phyloP scores from a whole-genome alignment of 345 rosid species.

The Rhodamnia argentea region DNA sequence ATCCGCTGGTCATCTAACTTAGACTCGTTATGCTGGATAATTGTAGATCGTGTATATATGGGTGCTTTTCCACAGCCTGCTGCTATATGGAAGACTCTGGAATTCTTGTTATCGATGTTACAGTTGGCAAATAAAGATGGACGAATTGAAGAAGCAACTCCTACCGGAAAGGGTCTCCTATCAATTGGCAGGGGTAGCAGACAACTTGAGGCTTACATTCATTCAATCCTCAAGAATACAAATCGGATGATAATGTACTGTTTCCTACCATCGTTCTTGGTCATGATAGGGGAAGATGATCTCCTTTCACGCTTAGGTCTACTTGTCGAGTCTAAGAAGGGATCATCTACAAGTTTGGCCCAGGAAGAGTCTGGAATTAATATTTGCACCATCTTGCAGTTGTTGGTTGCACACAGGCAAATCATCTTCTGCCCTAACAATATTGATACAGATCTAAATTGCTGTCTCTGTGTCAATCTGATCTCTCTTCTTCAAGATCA shows the following conservation, averaged over 20 bases:
- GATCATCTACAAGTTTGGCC: slow-evolving; percentile 29
- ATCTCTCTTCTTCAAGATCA: slow-evolving; percentile 73
- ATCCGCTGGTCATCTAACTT: slow-evolving; percentile 86
- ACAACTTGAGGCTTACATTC: slow-evolving; percentile 85
- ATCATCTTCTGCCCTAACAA: slow-evolving; percentile 95
- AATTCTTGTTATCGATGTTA: slow-evolving; percentile 91
- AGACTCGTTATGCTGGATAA: slow-evolving; percentile 93
- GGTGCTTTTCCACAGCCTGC: slow-evolving; percentile 92
- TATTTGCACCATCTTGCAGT: slow-evolving; percentile 73
- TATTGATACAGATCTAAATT: slow-evolving; percentile 84
- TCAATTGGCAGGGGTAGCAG: slow-evolving; percentile 75
- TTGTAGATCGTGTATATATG: slow-evolving; percentile 95
- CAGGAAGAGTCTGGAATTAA: slow-evolving; percentile 69
- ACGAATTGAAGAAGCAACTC: slow-evolving; percentile 82
- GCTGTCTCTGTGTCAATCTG: slow-evolving; percentile 87
- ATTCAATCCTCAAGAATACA: slow-evolving; percentile 84
- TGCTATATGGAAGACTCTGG: slow-evolving; percentile 69
- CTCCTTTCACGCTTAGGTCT: slow-evolving; percentile 74
- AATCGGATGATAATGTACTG: slow-evolving; percentile 87
- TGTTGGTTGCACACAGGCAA: slow-evolving; percentile 81
- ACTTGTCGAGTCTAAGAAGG: slow-evolving; percentile 60
- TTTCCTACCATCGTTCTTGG: slow-evolving; percentile 89
- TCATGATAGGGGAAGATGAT: slow-evolving; percentile 71
- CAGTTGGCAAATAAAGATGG: slow-evolving; percentile 98
- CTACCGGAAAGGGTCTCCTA: slow-evolving; percentile 80